Base-by-base conservation (phyloP, 2,329 filamentous ascomycete species). In the Fusarium sp. region DNA sequence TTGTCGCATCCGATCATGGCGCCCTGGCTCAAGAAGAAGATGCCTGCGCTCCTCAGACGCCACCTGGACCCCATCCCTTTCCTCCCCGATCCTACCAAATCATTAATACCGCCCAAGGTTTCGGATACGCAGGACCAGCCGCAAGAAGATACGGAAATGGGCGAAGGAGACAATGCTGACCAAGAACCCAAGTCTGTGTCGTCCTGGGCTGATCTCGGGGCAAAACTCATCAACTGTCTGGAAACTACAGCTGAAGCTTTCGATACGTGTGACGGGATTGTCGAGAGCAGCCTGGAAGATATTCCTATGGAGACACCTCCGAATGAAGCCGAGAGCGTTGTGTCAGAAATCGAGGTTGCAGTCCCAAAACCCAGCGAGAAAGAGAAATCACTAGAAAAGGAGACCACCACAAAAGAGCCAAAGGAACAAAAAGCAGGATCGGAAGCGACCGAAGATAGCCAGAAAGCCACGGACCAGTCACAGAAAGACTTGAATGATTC, bases 51-150 rank as follows among this genome's bases (percentile, higher is more conserved):
- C 16, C 79, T 91, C 27, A 84, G 83, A 66, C 85, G 85, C 29
- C 84, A 86, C 54, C 78, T 90, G 20, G 89, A 91, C 58, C 88
- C 88, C 0, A 84, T 90, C n/a, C 84, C 88, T 3, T 91, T 88
- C 75, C 81, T 91, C 1, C 88, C 88, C 0, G 80, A 90, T 57
- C 84, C 84, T 3, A 85, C 84, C 4, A 79, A 77, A 46, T 72
- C 74, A 5, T 70, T 85, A 16, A 80, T 78, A 11, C 75, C 78
- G 1, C 78, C 78, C 7, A 63, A 71, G 18, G 70, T 64, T n/a
- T 58, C 71, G 6, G 32, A 24, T 9, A n/a, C 53, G 3, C 63
- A 66, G 34, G 65, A 71, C 8, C 62, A 66, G 22, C 11, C 49
- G 1, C 54, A 58, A 18, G 62, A 74, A 38, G 68, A 73, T 27